Conservation (phyloP, 2,329 filamentous ascomycete genomes). For the Cladophialophora bantiana region DNA sequence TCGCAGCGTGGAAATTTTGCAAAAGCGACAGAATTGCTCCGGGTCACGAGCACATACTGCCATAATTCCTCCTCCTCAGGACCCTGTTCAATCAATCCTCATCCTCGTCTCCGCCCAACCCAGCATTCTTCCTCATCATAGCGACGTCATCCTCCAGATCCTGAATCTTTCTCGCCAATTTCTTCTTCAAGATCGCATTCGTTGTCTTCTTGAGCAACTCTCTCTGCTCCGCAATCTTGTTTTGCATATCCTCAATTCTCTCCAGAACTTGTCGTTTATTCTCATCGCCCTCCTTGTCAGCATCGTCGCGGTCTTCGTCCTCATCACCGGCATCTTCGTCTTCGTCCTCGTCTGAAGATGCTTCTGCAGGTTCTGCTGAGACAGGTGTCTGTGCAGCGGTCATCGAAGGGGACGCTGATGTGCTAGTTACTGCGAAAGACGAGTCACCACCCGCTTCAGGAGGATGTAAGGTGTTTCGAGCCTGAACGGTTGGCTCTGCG, state of each 20-base stretch:
- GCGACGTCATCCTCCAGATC: slow-evolving; percentile 38
- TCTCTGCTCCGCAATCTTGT: slow-evolving; percentile 54
- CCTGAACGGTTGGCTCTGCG: slow-evolving; percentile 31
- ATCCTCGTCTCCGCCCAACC: slow-evolving; percentile 39
- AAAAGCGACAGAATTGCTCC: neutral
- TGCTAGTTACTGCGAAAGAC: slow-evolving; percentile 38
- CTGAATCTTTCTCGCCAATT: slow-evolving; percentile 52
- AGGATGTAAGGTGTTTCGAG: slow-evolving; percentile 27
- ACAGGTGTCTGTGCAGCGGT: slow-evolving; percentile 41
- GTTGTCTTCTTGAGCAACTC: slow-evolving; percentile 46
- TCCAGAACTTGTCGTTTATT: slow-evolving; percentile 47
- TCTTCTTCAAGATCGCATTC: slow-evolving; percentile 45
- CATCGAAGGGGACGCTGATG: slow-evolving; percentile 40
- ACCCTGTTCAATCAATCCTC: slow-evolving; percentile 26
- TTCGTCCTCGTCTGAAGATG: slow-evolving; percentile 43
- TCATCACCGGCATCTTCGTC: slow-evolving; percentile 47
- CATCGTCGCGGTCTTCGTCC: slow-evolving; percentile 53
- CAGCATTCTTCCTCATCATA: slow-evolving; percentile 39
- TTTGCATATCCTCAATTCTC: slow-evolving; percentile 53
- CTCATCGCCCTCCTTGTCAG: slow-evolving; percentile 48
- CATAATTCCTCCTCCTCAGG: neutral
- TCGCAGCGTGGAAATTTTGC: neutral
- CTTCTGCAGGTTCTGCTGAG: slow-evolving; percentile 31
- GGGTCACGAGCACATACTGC: neutral
- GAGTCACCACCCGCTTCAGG: slow-evolving; percentile 42